Evolutionary conservation across 208 protist species (phyloP), one percentile per base, ranked within the genome.

Genomic region (Wallacemonas collosoma): DNA sequence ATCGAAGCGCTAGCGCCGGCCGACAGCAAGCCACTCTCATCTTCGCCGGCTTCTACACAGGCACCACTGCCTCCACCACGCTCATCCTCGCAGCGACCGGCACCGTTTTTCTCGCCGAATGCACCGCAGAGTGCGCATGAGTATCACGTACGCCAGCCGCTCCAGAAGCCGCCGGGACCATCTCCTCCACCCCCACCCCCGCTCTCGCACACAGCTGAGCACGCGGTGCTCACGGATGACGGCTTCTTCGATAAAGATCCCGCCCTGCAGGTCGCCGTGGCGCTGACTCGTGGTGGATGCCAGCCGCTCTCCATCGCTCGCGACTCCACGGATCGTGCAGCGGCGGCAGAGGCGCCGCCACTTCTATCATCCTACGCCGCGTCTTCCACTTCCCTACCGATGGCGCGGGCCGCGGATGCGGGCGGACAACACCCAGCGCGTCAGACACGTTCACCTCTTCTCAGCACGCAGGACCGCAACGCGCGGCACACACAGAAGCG

Each of bases 271-370:
- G 60, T 48, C 1, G 41, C 43, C 6, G 41, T 50, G 60, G 60
- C 60, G 9, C 3, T 65, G 14, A 65, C 60, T 15, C 38, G 17
- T 12, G 43, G 60, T 9, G 41, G 43, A 8, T 51, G 12, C 40
- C 38, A 44, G n/a, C 60, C 60, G 60, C 60, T 65, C 43, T 65
- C 60, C 40, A 65, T 65, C 40, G 43, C 40, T 38, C 60, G 60
- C 41, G 60, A 65, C 12, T 65, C 60, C 11, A n/a, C 60, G 8
- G 60, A 65, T 6, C 60, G 60, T 15, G 15, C 53, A 15, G 53
- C 17, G 15, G 53, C 53, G 9, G 53, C 53, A 57, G 15, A 0
- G 26, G 26, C 26, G 26, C 26, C 26, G 26, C 26, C 26, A 26
- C 26, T 26, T 26, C 26, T 26, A 26, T 26, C 26, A 26, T 26